A percentile compares a stretch with the other conserved stretches of the same genome.
Conservation (phyloP, 768 basidiomycete genomes). For the Agaricus blazei region DNA sequence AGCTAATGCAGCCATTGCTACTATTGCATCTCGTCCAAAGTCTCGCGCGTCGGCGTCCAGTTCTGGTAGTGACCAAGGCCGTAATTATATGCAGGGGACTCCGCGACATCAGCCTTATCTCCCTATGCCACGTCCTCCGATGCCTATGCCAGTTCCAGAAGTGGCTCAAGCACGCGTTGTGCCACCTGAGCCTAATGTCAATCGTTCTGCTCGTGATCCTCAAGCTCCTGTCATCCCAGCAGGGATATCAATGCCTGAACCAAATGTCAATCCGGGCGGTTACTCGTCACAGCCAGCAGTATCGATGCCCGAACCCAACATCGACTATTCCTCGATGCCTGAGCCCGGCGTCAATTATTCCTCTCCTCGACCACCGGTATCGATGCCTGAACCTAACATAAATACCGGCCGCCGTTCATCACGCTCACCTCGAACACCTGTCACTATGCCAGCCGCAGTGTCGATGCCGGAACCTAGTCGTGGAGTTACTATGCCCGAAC, state of each 20-base stretch:
- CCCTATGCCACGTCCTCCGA: conserved; percentile 6
- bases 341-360: too few species aligned
- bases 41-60: neutral
- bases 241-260: too few species aligned
- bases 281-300: neutral
- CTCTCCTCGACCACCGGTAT: neutral
- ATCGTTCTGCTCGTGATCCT: too few species aligned
- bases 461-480: conserved; percentile 1
- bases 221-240: too few species aligned
- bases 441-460: neutral
- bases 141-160: neutral
- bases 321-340: neutral
- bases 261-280: too few species aligned
- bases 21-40: neutral
- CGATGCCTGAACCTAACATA: conserved; percentile 1
- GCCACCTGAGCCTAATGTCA: neutral
- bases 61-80: neutral
- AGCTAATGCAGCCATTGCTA: neutral
- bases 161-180: neutral
- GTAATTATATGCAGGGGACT: neutral
- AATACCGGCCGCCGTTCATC: neutral
- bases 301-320: conserved; percentile 1
- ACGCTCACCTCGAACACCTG: neutral
- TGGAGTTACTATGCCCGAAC: too few species aligned
- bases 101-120: neutral